A percentile compares a stretch with the other conserved stretches of the same genome.
These are phyloP conservation scores for Microstegium vimineum DNA, from an alignment of 176 grass and related monocot species.

Conservation along the genomic window DNA sequence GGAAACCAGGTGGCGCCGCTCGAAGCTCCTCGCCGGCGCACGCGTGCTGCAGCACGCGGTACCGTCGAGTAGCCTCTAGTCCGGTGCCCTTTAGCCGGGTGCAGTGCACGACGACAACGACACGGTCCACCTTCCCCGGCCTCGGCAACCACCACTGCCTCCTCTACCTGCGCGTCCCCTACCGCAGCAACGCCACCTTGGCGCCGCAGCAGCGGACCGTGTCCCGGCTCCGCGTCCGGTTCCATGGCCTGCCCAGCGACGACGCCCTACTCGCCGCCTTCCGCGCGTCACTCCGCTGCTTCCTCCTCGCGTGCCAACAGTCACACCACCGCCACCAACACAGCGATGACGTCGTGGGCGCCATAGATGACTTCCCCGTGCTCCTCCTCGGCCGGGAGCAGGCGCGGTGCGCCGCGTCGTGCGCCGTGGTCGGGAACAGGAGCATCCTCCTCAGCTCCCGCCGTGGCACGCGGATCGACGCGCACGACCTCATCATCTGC, in stretches of 20 bases:
- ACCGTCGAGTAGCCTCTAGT: too few species aligned
- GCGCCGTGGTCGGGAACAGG: conserved; percentile 61
- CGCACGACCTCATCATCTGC: conserved; percentile 66
- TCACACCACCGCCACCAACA: background rate
- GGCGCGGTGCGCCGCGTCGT: background rate
- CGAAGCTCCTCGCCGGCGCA: too few species aligned
- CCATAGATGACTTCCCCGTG: background rate
- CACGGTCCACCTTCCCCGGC: too few species aligned
- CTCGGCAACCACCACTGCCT: too few species aligned
- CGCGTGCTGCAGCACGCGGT: too few species aligned
- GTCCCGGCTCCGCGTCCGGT: conserved; percentile 21
- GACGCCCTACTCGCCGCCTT: conserved; percentile 10
- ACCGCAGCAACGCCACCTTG: too few species aligned
- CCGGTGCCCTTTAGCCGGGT: too few species aligned
- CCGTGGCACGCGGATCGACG: conserved; percentile 44
- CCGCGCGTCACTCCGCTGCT: conserved; percentile 5
- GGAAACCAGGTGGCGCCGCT: too few species aligned
- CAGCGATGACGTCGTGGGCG: background rate
- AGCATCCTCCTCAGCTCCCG: conserved; percentile 43
- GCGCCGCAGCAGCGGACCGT: conserved; percentile 18
- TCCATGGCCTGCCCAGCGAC: background rate
- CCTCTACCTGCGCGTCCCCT: too few species aligned
- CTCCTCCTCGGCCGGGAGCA: background rate
- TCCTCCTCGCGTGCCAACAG: background rate
- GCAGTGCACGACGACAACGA: too few species aligned